Evolutionary conservation across 2,329 filamentous ascomycete genomes (phyloP).

Genomic region (Sclerotinia subarctica): DNA sequence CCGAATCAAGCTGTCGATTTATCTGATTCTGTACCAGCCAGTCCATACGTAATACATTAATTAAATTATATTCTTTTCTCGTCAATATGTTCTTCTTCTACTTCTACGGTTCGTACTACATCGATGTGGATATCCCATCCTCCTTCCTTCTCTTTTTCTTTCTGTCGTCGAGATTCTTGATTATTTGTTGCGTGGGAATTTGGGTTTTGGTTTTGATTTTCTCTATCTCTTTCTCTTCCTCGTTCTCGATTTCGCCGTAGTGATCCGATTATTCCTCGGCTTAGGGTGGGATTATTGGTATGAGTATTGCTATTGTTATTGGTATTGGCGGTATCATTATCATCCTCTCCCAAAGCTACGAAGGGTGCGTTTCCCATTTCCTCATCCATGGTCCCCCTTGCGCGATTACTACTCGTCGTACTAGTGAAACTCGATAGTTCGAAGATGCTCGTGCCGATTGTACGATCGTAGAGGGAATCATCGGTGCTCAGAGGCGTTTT

Average conservation of each 20-base stretch:
- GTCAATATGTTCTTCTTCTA: neutral
- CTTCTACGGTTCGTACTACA: neutral
- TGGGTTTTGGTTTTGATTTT: neutral
- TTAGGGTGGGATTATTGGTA: neutral
- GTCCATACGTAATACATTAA: neutral
- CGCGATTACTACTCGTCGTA: neutral
- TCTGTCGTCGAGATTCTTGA: neutral
- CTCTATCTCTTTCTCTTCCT: neutral
- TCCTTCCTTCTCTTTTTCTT: neutral
- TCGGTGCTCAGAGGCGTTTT: neutral
- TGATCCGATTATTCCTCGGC: neutral
- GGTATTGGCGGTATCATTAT: too few relatives aligned
- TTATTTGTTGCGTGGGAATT: neutral
- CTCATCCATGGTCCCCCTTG: neutral
- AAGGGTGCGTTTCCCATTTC: neutral
- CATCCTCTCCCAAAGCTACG: too few relatives aligned
- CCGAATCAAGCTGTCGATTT: too few relatives aligned
- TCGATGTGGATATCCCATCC: slow-evolving; percentile 8
- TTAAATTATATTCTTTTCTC: neutral
- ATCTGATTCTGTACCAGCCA: too few relatives aligned
- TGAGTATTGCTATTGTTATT: too few relatives aligned
- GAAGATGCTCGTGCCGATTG: neutral
- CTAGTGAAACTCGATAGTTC: neutral
- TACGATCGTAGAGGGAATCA: neutral
- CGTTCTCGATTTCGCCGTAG: neutral